A percentile compares a stretch with the other conserved stretches of the same genome.
These are phyloP conservation scores for Lipomyces sp. DNA, from an alignment of 805 yeast genomes.

Conservation along the genomic window DNA sequence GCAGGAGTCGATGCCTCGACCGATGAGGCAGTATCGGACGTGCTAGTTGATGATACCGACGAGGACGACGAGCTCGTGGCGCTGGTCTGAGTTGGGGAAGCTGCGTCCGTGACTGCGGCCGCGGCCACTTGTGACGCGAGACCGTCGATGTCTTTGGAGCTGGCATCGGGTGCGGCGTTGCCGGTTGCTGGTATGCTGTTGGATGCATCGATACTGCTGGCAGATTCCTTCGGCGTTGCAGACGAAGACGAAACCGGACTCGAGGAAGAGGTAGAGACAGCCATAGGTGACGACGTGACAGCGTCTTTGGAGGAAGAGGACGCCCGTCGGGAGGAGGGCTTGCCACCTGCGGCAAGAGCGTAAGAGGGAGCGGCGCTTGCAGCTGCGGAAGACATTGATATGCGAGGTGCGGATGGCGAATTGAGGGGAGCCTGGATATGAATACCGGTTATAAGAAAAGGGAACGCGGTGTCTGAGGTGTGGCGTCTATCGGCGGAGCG, in stretches of 20 bases:
- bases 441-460: too few species aligned
- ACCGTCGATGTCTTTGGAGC: too few species aligned
- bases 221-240: slow-evolving; percentile 1
- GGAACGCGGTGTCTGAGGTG: too few species aligned
- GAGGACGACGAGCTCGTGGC: slow-evolving; percentile 4
- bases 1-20: slow-evolving; percentile 30
- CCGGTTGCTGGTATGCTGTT: slow-evolving; percentile 13
- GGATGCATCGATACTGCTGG: neutral
- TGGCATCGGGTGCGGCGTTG: slow-evolving; percentile 31
- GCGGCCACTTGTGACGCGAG: slow-evolving; percentile 2
- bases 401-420: too few species aligned
- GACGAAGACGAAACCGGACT: neutral
- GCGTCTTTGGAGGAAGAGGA: slow-evolving; percentile 8
- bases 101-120: slow-evolving; percentile 8
- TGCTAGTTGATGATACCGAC: slow-evolving; percentile 24
- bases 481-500: too few species aligned
- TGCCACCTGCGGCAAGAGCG: slow-evolving; percentile 30
- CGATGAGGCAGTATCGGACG: slow-evolving; percentile 15
- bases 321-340: slow-evolving; percentile 31
- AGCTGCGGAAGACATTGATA: slow-evolving; percentile 20
- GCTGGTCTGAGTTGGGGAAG: neutral
- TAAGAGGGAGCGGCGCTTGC: slow-evolving; percentile 23
- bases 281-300: neutral
- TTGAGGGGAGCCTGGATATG: too few species aligned
- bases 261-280: neutral